Percentiles rank a stretch among this genome's conserved stretches.
These are phyloP conservation scores for Solanum virginianum DNA, from an alignment of 257 asterid species.

Conservation along the genomic window DNA sequence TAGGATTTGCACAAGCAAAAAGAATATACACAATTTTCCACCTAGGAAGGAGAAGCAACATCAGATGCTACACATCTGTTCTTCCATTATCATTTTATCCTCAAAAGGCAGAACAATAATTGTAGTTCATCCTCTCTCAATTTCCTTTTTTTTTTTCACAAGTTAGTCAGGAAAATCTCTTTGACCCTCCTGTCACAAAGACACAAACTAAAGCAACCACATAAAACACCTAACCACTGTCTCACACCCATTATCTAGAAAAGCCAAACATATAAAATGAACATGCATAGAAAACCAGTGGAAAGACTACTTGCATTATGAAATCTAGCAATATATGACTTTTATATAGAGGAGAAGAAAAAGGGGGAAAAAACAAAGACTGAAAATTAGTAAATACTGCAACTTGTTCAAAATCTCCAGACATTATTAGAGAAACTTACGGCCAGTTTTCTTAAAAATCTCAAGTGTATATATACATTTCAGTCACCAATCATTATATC, in stretches of 20 bases:
- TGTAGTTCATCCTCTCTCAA: not conserved
- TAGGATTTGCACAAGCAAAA: not conserved
- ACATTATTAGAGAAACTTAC: not conserved
- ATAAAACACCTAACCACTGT: not conserved
- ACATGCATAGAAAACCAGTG: not conserved
- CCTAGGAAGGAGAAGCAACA: not conserved
- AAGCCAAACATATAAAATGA: not conserved
- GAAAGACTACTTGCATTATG: not conserved
- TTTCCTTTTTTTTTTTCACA: not conserved
- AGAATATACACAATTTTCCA: not conserved
- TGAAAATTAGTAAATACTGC: not conserved
- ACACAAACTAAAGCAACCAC: not conserved
- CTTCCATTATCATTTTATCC: not conserved
- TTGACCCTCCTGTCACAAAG: not conserved
- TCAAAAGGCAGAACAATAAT: not conserved
- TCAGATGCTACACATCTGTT: not conserved
- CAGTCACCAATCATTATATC: not conserved
- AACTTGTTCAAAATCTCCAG: not conserved
- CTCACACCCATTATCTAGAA: not conserved
- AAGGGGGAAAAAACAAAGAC: not conserved
- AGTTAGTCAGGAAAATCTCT: not conserved
- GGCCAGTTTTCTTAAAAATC: not conserved
- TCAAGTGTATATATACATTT: not conserved
- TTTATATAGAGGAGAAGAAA: not conserved
- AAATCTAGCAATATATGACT: not conserved